Base-by-base conservation (phyloP, 2,329 filamentous ascomycete genomes). In the Beauveria brongniartii region DNA sequence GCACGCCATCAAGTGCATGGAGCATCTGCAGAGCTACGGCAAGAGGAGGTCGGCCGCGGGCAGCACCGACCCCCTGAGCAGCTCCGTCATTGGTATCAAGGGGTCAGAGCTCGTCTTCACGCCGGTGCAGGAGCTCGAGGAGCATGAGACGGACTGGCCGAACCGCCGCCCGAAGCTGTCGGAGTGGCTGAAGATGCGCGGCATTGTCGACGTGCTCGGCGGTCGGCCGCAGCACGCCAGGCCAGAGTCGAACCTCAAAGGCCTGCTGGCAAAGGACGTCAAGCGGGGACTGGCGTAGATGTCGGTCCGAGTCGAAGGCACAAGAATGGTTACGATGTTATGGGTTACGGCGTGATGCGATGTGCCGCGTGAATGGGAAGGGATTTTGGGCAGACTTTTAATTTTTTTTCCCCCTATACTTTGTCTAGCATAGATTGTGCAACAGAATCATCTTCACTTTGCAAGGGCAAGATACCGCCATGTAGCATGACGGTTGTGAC, bases 1-100 rank as follows among this genome's bases (percentile, higher is more conserved):
- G 55, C 87, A 99, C 69, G 91, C 92, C 10, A 94, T 97, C 75
- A 93, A 92, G 77, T 96, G 91, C 72, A 89, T 97, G 71, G 87
- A 96, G 78, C 92, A 96, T 71, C 80, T 99, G 4, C 94, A 99
- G 76, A 74, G 76, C 24, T 96, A 87, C 69, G 86, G 86, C 7
- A 84, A 86, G 64, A 81, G 83, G 30, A 81, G 83, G 28, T 34
- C 48, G 12, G n/a, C 28, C 2, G 22, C 40, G n/a, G 57, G 57
- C 12, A 51, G 40, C 18, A 53, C 48, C 12, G 90, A 97, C 70
- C 83, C 87, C 5, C 77, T 87, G 72, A 92, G 88, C 58, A 82
- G 88, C 3, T 80, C 86, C 0, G 91, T 99, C 44, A 97, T 99
- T 69, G 94, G 94, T 28, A 93, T 99, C 72, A 88, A 91, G 75